A percentile compares a stretch with the other conserved stretches of the same genome.
Conservation (phyloP, 75 land plant species). For the Picea glauca region DNA sequence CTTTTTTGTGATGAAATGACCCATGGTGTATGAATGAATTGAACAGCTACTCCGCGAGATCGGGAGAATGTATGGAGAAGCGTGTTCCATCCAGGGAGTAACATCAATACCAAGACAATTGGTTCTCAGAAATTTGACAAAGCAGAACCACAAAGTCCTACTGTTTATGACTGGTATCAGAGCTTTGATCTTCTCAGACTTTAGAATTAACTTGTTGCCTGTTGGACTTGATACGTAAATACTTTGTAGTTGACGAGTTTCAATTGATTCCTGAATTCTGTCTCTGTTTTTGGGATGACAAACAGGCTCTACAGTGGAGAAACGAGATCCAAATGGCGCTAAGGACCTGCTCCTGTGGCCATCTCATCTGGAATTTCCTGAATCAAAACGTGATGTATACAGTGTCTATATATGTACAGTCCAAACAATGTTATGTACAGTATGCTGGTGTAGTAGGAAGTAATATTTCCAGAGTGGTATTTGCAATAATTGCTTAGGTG, state of each 20-base stretch:
- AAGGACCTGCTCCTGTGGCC: not conserved
- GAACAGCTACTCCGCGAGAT: slow-evolving; percentile 23
- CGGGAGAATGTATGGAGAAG: slow-evolving; percentile 86
- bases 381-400: no score
- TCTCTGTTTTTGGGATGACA: not conserved
- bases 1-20: no score
- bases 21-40: not conserved
- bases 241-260: not conserved
- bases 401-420: no score
- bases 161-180: slow-evolving; percentile 10
- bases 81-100: slow-evolving; percentile 87
- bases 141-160: slow-evolving; percentile 18
- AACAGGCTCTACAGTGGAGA: slow-evolving; percentile 4
- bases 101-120: slow-evolving; percentile 50
- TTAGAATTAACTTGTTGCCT: not conserved
- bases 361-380: no score
- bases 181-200: no score
- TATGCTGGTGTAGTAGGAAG: no score
- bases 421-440: no score
- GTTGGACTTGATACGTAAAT: not conserved
- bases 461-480: no score
- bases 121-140: slow-evolving; percentile 69
- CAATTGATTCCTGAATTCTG: not conserved
- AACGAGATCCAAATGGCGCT: not conserved
- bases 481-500: no score